A percentile compares a stretch with the other conserved stretches of the same genome.
Evolutionary conservation across 75 land plant species (phyloP).

Genomic region (Ceratopteris richardii): DNA sequence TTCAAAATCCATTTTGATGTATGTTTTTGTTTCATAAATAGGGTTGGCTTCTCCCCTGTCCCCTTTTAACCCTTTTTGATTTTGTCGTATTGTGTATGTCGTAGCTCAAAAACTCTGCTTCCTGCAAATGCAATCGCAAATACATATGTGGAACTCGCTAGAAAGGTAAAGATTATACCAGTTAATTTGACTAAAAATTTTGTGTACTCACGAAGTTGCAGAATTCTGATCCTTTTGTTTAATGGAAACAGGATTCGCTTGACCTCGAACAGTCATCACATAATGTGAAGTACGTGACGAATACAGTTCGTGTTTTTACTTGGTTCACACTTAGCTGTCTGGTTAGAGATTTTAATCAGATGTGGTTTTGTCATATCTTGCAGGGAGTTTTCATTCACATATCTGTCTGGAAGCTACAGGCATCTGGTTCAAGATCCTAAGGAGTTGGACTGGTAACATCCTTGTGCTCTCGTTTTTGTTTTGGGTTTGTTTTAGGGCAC

Average conservation of each 20-base stretch:
- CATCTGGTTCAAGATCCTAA: slow-evolving; percentile 64
- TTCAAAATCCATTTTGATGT: no score
- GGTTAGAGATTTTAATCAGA: no score
- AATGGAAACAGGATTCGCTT: slow-evolving; percentile 52
- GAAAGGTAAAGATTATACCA: slow-evolving; percentile 35
- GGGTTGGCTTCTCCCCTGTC: no score
- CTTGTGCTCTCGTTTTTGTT: no score
- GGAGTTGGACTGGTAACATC: slow-evolving; percentile 61
- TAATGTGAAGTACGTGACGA: slow-evolving; percentile 64
- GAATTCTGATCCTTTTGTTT: no score
- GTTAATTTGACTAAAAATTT: slow-evolving; percentile 1
- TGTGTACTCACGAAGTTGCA: no score
- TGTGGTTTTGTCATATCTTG: no score
- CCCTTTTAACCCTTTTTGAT: no score
- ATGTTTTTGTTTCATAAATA: no score
- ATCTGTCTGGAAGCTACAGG: slow-evolving; percentile 73
- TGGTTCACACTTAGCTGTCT: no score
- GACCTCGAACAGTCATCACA: slow-evolving; percentile 57
- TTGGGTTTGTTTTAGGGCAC: no score
- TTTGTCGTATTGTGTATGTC: no score
- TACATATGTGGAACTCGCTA: slow-evolving; percentile 64
- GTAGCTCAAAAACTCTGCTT: slow-evolving; percentile 58
- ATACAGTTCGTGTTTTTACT: not conserved
- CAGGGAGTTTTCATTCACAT: slow-evolving; percentile 80
- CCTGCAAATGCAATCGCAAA: slow-evolving; percentile 64